Conservation (phyloP, 345 rosid species). For the Nasturtium officinale region DNA sequence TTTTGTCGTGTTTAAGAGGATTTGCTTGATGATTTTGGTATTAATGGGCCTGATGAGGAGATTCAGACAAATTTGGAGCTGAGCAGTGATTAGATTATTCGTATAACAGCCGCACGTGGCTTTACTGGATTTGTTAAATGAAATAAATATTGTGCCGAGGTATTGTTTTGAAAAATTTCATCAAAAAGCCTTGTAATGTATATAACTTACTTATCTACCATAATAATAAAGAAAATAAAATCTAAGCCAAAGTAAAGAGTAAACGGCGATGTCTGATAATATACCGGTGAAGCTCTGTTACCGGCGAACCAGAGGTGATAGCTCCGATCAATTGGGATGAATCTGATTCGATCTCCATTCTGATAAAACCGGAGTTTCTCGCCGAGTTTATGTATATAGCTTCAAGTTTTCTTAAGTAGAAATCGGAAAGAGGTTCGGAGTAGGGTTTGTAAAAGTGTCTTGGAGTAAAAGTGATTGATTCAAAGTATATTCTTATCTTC, state of each 20-base stretch:
- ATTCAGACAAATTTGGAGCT: too few species aligned
- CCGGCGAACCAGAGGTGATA: not conserved
- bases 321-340: not conserved
- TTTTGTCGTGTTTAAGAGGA: too few species aligned
- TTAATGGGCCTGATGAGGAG: too few species aligned
- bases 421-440: constrained; percentile 7
- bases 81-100: too few species aligned
- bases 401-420: constrained; percentile 17
- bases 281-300: not conserved
- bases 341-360: not conserved
- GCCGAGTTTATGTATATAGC: not conserved
- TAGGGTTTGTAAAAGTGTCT: constrained; percentile 31
- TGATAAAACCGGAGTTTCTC: not conserved
- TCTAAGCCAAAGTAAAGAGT: not conserved
- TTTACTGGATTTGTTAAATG: too few species aligned
- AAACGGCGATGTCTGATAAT: not conserved
- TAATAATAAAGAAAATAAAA: not conserved
- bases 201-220: not conserved
- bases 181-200: too few species aligned
- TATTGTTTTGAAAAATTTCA: too few species aligned
- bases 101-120: too few species aligned
- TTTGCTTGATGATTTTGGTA: too few species aligned
- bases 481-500: constrained; percentile 31
- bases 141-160: too few species aligned
- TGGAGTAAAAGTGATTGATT: constrained; percentile 24